These are phyloP conservation scores for Dactylorhiza incarnata DNA, from an alignment of 106 monocot species.

Conservation along the genomic window DNA sequence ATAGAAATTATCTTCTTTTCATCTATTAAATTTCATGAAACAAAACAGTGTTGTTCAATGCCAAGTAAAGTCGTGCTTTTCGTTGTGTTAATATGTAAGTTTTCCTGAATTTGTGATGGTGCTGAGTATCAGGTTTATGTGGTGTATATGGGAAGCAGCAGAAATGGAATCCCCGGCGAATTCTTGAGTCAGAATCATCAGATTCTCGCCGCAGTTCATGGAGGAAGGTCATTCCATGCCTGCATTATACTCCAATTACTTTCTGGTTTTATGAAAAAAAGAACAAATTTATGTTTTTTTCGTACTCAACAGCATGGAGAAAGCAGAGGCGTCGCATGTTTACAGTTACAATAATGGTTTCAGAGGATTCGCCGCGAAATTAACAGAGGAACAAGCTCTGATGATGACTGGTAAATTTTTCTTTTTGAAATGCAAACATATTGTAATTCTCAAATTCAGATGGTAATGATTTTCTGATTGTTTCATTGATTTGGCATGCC, in stretches of 20 bases:
- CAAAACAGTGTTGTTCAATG: no score
- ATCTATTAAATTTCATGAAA: no score
- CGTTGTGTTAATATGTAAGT: not conserved
- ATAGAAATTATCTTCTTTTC: no score
- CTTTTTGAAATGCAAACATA: not conserved
- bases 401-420: constrained; percentile 39
- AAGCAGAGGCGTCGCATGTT: constrained; percentile 63
- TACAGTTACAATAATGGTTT: constrained; percentile 71
- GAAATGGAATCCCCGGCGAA: constrained; percentile 33
- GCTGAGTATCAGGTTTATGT: constrained; percentile 51
- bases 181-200: constrained; percentile 45
- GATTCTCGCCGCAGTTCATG: constrained; percentile 67
- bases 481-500: not conserved
- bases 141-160: constrained; percentile 77
- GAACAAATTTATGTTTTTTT: not conserved
- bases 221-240: constrained; percentile 48
- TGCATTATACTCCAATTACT: not conserved
- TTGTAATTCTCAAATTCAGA: constrained; percentile 1
- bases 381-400: constrained; percentile 63
- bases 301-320: constrained; percentile 57
- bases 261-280: not conserved
- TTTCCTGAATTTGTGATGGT: not conserved
- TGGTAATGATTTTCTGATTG: not conserved
- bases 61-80: not conserved
- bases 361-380: constrained; percentile 85